Evolutionary conservation across 345 rosid species (phyloP), one percentile per base, ranked within the genome.

Genomic region (Punica granatum): DNA sequence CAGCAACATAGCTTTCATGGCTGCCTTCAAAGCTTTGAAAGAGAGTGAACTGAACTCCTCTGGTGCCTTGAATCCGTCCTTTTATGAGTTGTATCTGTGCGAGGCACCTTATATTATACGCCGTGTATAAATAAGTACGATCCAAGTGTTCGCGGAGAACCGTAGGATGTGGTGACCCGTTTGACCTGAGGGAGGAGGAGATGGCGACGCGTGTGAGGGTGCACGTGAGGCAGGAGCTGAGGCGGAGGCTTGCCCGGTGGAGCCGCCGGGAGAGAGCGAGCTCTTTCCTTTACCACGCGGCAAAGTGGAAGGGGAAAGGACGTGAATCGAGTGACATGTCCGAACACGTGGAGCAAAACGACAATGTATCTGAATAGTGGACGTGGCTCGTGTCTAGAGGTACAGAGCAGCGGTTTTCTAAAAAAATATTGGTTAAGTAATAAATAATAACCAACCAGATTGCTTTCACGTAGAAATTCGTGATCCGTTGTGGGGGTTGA

Each of bases 1-100:
- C 33, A 84, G 14, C 49, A 88, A 66, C 66, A 71, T 46, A 67
- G 85, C 75, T 71, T 84, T 79, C 98, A 89, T 92, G 66, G 73
- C 73, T 44, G 12, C 60, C 19, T 54, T 54, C 31, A 6, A 31
- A 44, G 3, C 7, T 14, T 16, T 16, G 19, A 44, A 33, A n/a
- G 59, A 46, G 51, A 16, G 51, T 37, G 42, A 37, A 19, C 7
- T 23, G 51, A 46, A 19, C 60, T 56, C 19, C 16, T 6, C 2
- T 13, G 8, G 32, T 3, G 21, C n/a, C 23, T 46, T 18, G 53
- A 6, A 13, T 46, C 1, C 19, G 53, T 15, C 23, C 7, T 4
- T 7, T 4, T 32, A 12, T 53, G 34, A 4, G 43, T 59, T n/a
- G 26, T 34, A 33, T 4, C 5, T 60, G n/a, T 25, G 25, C 3